Base-by-base conservation (phyloP, 352 stramenopile genomes). In the Aphanomyces stellatus region DNA sequence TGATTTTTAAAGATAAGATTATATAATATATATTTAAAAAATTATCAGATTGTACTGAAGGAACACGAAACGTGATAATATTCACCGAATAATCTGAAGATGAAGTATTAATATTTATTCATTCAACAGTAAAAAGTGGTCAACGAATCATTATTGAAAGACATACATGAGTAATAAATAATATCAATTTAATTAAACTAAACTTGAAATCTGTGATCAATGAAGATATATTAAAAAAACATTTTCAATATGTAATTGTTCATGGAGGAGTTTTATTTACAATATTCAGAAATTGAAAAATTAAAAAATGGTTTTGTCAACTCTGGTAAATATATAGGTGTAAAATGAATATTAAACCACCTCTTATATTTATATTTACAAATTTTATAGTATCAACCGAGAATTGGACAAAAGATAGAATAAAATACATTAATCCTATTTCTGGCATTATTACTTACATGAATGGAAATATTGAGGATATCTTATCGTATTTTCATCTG, bases 1-100 rank as follows among this genome's bases (percentile, higher is more conserved):
- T 56, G 49, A 56, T n/a, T 56, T 56, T 56, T 56, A 37, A 46
- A 56, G 49, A 56, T 56, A 56, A 56, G 49, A 56, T 56, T 56
- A 56, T 37, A 56, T 56, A 56, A 56, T 56, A 19, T n/a, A 56
- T 56, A 56, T 56, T 56, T 56, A 56, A 56, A 56, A 35, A 56
- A 56, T 11, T 56, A 19, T 56, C 49, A 56, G 49, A 56, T 56
- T 56, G 49, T 56, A 56, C 49, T 56, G n/a, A 56, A 56, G 49
- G 49, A 56, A 37, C 49, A 56, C 49, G 49, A 56, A 56, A 56
- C 49, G 49, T 56, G 11, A 56, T 56, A 56, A 56, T 56, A 56
- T 56, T 56, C 49, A 56, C 49, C 49, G 49, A 56, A 56, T 11
- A 56, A 56, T 56, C 49, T 56, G 49, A 56, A 56, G 49, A 56